Percentiles rank a stretch among this genome's conserved stretches.
These are phyloP conservation scores for Coemansia biformis DNA, from an alignment of 192 early-diverging fungal species.

Conservation along the genomic window DNA sequence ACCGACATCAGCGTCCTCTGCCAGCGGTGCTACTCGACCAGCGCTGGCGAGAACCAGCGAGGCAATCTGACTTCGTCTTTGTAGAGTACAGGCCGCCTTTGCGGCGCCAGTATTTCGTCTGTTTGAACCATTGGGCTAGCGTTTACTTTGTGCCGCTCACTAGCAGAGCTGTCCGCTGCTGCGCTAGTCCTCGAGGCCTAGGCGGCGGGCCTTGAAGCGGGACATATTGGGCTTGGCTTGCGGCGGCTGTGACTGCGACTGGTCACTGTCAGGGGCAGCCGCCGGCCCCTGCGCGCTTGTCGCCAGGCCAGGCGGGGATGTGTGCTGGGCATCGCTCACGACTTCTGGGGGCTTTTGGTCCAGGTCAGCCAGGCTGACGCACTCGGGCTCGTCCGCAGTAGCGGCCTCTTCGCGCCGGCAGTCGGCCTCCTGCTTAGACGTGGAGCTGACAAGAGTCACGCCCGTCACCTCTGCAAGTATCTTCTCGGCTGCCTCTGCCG, in stretches of 20 bases:
- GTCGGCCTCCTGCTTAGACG: background rate
- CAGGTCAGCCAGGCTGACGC: background rate
- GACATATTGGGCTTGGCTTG: constrained; percentile 45
- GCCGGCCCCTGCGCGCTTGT: no score
- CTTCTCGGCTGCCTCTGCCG: constrained; percentile 28
- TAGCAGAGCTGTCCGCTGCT: no score
- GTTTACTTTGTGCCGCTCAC: no score
- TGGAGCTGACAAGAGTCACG: constrained; percentile 12
- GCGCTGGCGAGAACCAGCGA: background rate
- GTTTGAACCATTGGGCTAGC: no score
- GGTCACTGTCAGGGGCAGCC: no score
- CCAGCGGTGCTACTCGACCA: constrained; percentile 36
- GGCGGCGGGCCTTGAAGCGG: constrained; percentile 46
- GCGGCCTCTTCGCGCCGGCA: constrained; percentile 18
- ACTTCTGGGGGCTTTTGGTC: constrained; percentile 17
- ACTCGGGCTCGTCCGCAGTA: constrained; percentile 17
- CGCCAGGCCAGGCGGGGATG: no score
- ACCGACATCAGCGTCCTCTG: constrained; percentile 20
- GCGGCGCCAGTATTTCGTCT: no score
- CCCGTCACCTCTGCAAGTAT: constrained; percentile 14
- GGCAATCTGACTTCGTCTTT: constrained; percentile 8
- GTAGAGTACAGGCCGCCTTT: background rate
- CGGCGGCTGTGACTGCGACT: no score
- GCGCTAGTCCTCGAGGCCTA: constrained; percentile 26
- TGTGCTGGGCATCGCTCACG: constrained; percentile 9